Evolutionary conservation across 108 stramenopile genomes (phyloP), one percentile per base, ranked within the genome.

Genomic region (Skeletonema menzelii): DNA sequence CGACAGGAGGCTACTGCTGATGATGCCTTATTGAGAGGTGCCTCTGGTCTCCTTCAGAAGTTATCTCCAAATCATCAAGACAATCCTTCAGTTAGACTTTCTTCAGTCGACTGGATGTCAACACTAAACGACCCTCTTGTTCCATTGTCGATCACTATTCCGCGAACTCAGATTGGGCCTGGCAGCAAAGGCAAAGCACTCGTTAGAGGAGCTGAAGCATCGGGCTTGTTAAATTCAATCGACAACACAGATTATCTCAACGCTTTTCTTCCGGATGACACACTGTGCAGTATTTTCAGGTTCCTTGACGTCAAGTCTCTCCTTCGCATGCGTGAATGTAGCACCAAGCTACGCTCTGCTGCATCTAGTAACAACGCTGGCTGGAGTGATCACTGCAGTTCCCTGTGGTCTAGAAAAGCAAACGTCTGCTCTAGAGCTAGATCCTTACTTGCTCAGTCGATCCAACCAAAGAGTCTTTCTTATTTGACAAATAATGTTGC

Each of bases 321-420:
- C 27, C 26, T 65, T 22, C 40, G 37, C 0, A 37, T 78, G 7
- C 34, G 77, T 49, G 56, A 56, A 35, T 62, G 70, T 56, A 71
- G 60, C 35, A 38, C 24, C 17, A 65, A 80, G 37, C 71, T 82
- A 24, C 66, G 67, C 28, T 30, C 42, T 19, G 40, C 85, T 27
- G 76, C 80, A 22, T 78, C 79, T 5, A 58, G 57, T 27, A 78
- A 79, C 56, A 65, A 55, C 46, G 84, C 87, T 2, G 90, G 90
- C 22, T 92, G 91, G 91, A 75, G 63, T n/a, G 46, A 75, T 59
- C 79, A 82, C 22, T 92, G 91, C 65, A 67, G 14, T 8, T 42
- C 15, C 10, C 59, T 92, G 2, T 92, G 91, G 91, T 61, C 70
- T 8, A 26, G 37, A 13, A 92, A 92, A 57, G 68, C 86, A 22